Conservation (phyloP, 2,329 filamentous ascomycete species). For the Colletotrichum ledebouriae region DNA sequence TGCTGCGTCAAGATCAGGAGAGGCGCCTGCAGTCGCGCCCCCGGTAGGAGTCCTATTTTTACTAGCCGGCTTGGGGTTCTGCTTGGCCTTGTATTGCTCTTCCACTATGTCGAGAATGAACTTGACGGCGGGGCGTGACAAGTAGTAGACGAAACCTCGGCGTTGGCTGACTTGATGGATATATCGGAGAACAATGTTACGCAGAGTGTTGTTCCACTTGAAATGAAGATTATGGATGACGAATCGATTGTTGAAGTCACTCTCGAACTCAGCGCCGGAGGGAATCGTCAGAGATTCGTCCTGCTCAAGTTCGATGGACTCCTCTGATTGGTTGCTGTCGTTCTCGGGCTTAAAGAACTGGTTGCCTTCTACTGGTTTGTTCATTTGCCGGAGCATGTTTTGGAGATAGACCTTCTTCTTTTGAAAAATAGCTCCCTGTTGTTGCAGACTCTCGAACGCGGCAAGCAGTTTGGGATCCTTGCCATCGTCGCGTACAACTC, state of each 20-base stretch:
- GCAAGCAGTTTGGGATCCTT: constrained; percentile 65
- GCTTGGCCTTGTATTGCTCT: constrained; percentile 84
- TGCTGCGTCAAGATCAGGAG: constrained; percentile 57
- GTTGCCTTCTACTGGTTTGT: constrained; percentile 49
- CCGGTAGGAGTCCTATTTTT: constrained; percentile 46
- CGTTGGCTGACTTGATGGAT: constrained; percentile 97
- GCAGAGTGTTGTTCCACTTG: constrained; percentile 97
- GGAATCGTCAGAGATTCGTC: constrained; percentile 73
- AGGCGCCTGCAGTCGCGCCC: constrained; percentile 38
- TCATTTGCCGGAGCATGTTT: constrained; percentile 68
- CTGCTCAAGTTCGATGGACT: constrained; percentile 65
- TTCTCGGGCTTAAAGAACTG: constrained; percentile 46
- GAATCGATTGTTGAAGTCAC: constrained; percentile 98
- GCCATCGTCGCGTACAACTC: constrained; percentile 64
- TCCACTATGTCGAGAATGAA: constrained; percentile 98
- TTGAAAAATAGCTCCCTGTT: constrained; percentile 67
- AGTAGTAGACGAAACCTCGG: constrained; percentile 96
- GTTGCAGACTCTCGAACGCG: constrained; percentile 72
- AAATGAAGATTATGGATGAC: constrained; percentile 97
- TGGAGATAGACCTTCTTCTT: constrained; percentile 72
- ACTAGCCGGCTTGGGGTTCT: constrained; percentile 48
- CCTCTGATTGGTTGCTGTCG: constrained; percentile 47
- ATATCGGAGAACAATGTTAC: constrained; percentile 97
- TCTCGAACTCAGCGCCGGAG: constrained; percentile 84
- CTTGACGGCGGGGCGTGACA: constrained; percentile 94